phyloP scores from a whole-genome alignment of 345 rosid species.

The Erucastrum elatum region DNA sequence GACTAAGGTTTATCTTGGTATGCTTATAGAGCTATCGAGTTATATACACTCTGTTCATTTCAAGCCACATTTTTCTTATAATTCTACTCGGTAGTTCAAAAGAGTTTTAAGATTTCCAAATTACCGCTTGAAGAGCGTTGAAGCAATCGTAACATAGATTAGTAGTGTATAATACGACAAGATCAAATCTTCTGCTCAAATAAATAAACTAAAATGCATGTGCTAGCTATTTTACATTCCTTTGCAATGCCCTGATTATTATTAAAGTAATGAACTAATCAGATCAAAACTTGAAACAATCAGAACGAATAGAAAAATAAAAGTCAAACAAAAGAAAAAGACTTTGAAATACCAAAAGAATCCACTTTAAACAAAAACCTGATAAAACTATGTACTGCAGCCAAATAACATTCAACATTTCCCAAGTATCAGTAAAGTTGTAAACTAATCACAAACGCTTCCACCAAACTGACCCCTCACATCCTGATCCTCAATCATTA shows the following conservation, averaged over 20 bases:
- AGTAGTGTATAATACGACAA: not conserved
- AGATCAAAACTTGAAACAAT: not conserved
- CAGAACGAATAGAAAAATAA: not conserved
- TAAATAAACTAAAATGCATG: constrained; percentile 5
- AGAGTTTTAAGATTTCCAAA: not conserved
- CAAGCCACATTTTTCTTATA: not conserved
- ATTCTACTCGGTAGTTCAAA: too few relatives aligned
- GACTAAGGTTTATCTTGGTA: not conserved
- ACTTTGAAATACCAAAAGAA: not conserved
- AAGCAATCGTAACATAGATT: not conserved
- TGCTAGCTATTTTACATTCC: not conserved
- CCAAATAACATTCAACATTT: constrained; percentile 5
- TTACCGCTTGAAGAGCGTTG: constrained; percentile 14
- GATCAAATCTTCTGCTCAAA: constrained; percentile 14
- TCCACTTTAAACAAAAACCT: constrained; percentile 16
- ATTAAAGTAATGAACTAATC: not conserved
- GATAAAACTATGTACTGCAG: constrained; percentile 21
- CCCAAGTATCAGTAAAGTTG: not conserved
- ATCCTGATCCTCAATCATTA: constrained; percentile 31
- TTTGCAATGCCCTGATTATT: not conserved
- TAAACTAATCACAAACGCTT: constrained; percentile 11
- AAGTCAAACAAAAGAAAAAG: not conserved
- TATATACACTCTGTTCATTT: not conserved
- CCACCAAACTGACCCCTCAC: not conserved
- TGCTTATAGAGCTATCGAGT: not conserved